Base-by-base conservation (phyloP, 441 rosid genomes). In the Erodium texanum region DNA sequence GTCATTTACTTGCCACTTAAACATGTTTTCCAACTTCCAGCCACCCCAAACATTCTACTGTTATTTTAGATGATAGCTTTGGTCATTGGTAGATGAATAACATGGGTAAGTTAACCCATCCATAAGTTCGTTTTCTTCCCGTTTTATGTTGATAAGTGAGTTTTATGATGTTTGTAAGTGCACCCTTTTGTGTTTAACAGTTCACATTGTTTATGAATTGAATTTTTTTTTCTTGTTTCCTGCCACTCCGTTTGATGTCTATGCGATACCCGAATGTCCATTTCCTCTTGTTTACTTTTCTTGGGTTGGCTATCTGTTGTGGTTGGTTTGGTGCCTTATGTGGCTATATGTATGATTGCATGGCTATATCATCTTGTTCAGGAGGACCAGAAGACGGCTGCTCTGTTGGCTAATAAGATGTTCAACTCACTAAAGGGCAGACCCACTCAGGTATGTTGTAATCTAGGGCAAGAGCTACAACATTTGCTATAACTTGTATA, bases 311-410 rank as follows among this genome's bases (percentile, higher is more conserved):
- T 16, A 9, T 54, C 23, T 18, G 7, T 16, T 54, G 22, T 54
- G 61, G 61, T 19, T 18, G 61, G 16, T 56, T 19, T 56, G 62
- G 62, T 56, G 23, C 61, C 61, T 18, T 18, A 5, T 54, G 16
- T 16, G 20, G 22, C 23, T 8, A 10, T 56, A 19, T 56, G 24
- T 20, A 56, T 19, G 14, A 20, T 56, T 19, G 8, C 62, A 20
- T 56, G 24, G 9, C 9, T 56, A 12, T 64, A 34, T 62, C 62
- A 58, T 65, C 45, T 74, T 66, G 67, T 79, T 66, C 84, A 95
- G 99, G 96, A 84, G 71, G 98, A 95, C 84, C 92, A 75, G 79
- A 88, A 83, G 54, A 92, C 79, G 81, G 90, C 96, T 80, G 73
- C 85, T 82, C 79, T 69, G 70, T 73, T 95, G 86, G 96, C 97